phyloP scores from a whole-genome alignment of 208 protist species.

The Trypanosoma scelopori region DNA sequence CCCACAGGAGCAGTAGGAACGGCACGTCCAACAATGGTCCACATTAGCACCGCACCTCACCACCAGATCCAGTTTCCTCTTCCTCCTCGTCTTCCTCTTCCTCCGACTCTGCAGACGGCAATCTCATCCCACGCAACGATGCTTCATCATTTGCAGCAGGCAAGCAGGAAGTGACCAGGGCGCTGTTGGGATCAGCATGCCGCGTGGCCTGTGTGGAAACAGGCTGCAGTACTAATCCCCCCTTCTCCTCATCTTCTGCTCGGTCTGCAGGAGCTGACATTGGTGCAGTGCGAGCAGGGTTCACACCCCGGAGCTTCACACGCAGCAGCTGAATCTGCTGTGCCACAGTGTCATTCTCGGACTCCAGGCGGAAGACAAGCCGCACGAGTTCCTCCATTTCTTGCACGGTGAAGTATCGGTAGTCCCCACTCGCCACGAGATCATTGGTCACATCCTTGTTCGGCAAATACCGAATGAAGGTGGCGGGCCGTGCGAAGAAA shows the following conservation, averaged over 20 bases:
- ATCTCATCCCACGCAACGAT: conserved; percentile 13
- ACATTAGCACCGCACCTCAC: conserved; percentile 12
- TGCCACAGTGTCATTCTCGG: conserved; percentile 58
- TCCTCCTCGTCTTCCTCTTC: conserved; percentile 33
- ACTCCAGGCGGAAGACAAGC: conserved; percentile 74
- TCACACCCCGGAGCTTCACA: conserved; percentile 34
- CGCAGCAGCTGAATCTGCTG: conserved; percentile 61
- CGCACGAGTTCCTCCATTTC: conserved; percentile 82
- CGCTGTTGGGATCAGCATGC: too few species aligned
- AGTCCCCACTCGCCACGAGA: conserved; percentile 77
- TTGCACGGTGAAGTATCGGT: conserved; percentile 45
- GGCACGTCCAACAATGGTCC: too few species aligned
- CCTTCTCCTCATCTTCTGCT: neutral
- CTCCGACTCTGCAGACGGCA: neutral
- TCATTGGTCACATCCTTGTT: conserved; percentile 80
- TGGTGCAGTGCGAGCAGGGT: neutral
- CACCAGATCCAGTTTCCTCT: conserved; percentile 36
- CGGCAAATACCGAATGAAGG: conserved; percentile 77
- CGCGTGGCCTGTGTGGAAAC: conserved; percentile 1
- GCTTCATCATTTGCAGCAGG: too few species aligned
- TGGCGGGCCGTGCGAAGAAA: conserved; percentile 61
- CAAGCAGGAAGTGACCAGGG: too few species aligned
- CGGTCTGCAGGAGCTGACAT: too few species aligned
- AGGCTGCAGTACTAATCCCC: conserved; percentile 16
- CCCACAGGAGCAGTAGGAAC: too few species aligned